phyloP scores from a whole-genome alignment of 108 stramenopile species.

The Chaetoceros tenuissimus region DNA sequence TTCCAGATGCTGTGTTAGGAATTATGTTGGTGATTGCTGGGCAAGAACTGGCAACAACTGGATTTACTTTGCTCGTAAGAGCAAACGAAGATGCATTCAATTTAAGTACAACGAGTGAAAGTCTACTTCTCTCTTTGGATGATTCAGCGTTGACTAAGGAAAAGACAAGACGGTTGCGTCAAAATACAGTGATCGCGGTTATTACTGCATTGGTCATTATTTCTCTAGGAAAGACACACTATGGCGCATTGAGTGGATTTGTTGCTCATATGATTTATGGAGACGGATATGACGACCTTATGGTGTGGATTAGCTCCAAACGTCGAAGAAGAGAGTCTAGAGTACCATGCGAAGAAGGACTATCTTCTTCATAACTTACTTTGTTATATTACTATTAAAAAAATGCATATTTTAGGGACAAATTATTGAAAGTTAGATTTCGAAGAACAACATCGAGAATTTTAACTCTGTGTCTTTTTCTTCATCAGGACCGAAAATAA shows the following conservation, averaged over 20 bases:
- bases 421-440: no score
- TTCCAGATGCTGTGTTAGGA: slow-evolving; percentile 63
- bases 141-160: neutral
- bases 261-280: slow-evolving; percentile 55
- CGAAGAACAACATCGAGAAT: no score
- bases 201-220: slow-evolving; percentile 60
- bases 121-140: neutral
- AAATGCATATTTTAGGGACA: no score
- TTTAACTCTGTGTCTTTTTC: no score
- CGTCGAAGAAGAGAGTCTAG: neutral
- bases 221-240: slow-evolving; percentile 52
- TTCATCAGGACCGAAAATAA: no score
- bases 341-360: no score
- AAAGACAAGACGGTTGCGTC: slow-evolving; percentile 9
- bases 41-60: slow-evolving; percentile 60
- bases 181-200: slow-evolving; percentile 37
- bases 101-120: neutral
- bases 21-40: slow-evolving; percentile 69
- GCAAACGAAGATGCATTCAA: slow-evolving; percentile 7
- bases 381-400: no score
- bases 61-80: slow-evolving; percentile 28
- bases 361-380: no score
- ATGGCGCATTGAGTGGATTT: slow-evolving; percentile 58
- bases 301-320: slow-evolving; percentile 9
- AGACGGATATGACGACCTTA: slow-evolving; percentile 22